Percentiles rank a stretch among this genome's conserved stretches.
These are phyloP conservation scores for Aspergillus amoenus DNA, from an alignment of 2,329 filamentous ascomycete genomes.

Conservation along the genomic window DNA sequence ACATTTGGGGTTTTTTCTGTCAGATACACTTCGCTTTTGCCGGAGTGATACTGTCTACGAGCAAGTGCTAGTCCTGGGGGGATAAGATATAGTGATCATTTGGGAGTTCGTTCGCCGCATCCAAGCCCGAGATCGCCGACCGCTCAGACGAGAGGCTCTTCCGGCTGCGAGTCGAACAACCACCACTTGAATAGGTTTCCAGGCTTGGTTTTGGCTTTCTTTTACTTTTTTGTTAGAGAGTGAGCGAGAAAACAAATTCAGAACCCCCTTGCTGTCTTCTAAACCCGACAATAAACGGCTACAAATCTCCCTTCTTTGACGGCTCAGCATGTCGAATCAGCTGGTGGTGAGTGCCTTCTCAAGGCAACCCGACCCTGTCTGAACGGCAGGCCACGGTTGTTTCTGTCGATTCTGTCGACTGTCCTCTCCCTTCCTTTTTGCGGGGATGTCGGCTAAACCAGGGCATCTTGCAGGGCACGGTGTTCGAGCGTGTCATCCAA, in stretches of 20 bases:
- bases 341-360: slow-evolving; percentile 47
- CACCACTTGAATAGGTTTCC: slow-evolving; percentile 7
- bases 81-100: slow-evolving; percentile 17
- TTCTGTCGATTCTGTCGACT: not conserved
- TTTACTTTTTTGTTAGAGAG: slow-evolving; percentile 10
- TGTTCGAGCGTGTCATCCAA: slow-evolving; percentile 90
- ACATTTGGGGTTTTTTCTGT: not conserved
- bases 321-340: slow-evolving; percentile 46
- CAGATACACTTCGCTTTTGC: not conserved
- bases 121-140: slow-evolving; percentile 22
- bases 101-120: slow-evolving; percentile 18
- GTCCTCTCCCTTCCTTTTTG: slow-evolving; percentile 9
- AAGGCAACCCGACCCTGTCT: slow-evolving; percentile 17
- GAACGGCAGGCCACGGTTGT: slow-evolving; percentile 7
- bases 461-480: slow-evolving; percentile 57
- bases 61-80: slow-evolving; percentile 6
- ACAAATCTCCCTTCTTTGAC: slow-evolving; percentile 16
- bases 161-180: slow-evolving; percentile 14
- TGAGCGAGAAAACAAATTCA: slow-evolving; percentile 9
- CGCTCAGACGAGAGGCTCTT: slow-evolving; percentile 17
- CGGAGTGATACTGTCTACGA: slow-evolving; percentile 8
- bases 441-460: slow-evolving; percentile 28
- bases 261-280: slow-evolving; percentile 2
- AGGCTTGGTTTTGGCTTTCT: slow-evolving; percentile 2
- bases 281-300: slow-evolving; percentile 10